A percentile compares a stretch with the other conserved stretches of the same genome.
phyloP scores from a whole-genome alignment of 208 protist species.

The Trypanosoma caninum region DNA sequence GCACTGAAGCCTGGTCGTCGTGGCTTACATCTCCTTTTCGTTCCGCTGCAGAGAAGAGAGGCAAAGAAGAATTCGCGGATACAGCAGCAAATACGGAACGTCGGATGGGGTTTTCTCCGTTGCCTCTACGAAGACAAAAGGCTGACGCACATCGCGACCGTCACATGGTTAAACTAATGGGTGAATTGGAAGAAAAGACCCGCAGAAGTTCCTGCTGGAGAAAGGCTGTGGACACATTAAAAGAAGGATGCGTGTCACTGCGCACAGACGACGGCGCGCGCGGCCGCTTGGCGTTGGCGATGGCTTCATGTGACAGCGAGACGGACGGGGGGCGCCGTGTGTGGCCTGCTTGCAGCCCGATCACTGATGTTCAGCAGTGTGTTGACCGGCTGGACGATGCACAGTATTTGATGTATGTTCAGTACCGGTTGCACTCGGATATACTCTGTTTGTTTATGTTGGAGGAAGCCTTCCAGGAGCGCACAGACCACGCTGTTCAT shows the following conservation, averaged over 20 bases:
- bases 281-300: slow-evolving; percentile 62
- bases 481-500: slow-evolving; percentile 67
- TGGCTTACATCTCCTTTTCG: slow-evolving; percentile 4
- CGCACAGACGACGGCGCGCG: slow-evolving; percentile 49
- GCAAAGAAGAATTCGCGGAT: background rate
- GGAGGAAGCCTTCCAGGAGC: slow-evolving; percentile 85
- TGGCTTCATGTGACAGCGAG: slow-evolving; percentile 73
- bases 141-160: background rate
- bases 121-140: background rate
- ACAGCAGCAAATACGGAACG: background rate
- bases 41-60: background rate
- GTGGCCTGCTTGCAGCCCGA: slow-evolving; percentile 20
- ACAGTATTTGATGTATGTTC: slow-evolving; percentile 71
- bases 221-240: slow-evolving; percentile 40
- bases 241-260: slow-evolving; percentile 39
- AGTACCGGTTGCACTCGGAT: slow-evolving; percentile 84
- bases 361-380: slow-evolving; percentile 32
- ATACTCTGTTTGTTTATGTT: slow-evolving; percentile 79
- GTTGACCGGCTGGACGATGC: slow-evolving; percentile 53
- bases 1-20: slow-evolving; percentile 2
- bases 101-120: background rate
- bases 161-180: slow-evolving; percentile 27
- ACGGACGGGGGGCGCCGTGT: slow-evolving; percentile 46
- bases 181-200: slow-evolving; percentile 44
- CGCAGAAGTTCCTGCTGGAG: slow-evolving; percentile 72